Evolutionary conservation across 148 eudicot species (phyloP).

Genomic region (Hydrangea macrophylla): DNA sequence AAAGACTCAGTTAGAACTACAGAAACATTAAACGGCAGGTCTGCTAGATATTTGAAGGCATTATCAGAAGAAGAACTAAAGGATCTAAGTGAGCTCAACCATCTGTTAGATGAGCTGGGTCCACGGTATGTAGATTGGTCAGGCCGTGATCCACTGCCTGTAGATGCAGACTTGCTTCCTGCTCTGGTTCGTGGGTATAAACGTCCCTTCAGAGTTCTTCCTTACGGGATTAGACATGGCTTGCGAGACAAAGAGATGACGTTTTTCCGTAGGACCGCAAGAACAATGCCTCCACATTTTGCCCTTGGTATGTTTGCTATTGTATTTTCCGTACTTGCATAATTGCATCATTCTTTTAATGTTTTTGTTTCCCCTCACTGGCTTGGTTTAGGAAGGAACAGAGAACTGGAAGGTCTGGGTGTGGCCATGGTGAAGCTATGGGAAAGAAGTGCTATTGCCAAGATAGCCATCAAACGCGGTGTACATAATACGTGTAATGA

Average conservation of each 20-base stretch:
- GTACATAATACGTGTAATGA: constrained; percentile 79
- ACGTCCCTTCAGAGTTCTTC: constrained; percentile 85
- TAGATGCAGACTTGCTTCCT: constrained; percentile 95
- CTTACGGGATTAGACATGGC: constrained; percentile 47
- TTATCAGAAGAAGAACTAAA: constrained; percentile 53
- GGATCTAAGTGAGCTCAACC: constrained; percentile 58
- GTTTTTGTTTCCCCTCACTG: constrained; percentile 15
- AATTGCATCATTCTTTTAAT: constrained; percentile 7
- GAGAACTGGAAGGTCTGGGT: constrained; percentile 90
- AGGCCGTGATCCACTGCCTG: constrained; percentile 73
- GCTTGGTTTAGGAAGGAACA: constrained; percentile 77
- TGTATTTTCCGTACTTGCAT: background rate
- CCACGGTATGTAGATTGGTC: constrained; percentile 88
- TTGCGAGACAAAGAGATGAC: constrained; percentile 70
- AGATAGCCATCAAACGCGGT: constrained; percentile 96
- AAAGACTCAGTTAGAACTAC: constrained; percentile 9
- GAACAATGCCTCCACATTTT: constrained; percentile 83
- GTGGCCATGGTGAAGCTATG: constrained; percentile 86
- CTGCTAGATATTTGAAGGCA: constrained; percentile 22
- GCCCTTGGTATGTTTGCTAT: constrained; percentile 65
- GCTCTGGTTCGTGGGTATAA: constrained; percentile 56
- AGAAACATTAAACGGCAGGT: constrained; percentile 20
- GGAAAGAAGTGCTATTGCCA: constrained; percentile 91
- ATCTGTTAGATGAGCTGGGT: constrained; percentile 66
- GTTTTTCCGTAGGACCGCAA: constrained; percentile 56